Base-by-base conservation (phyloP, 1,284 basidiomycete genomes). In the Bondarzewia mesenterica region DNA sequence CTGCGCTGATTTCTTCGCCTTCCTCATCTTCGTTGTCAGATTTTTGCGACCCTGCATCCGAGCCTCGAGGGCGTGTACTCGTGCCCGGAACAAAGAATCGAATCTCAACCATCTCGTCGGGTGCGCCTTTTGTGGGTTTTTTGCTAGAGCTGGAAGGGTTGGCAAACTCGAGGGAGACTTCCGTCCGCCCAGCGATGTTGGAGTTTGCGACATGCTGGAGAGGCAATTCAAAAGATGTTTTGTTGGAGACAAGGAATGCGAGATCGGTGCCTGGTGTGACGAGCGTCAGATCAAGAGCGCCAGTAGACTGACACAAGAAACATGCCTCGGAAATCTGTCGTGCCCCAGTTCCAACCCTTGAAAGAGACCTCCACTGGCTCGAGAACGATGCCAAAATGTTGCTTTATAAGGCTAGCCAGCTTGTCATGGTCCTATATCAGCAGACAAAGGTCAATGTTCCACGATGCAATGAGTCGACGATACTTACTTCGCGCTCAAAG, bases 341-440 rank as follows among this genome's bases (percentile, higher is more conserved):
- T 80, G 15, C 96, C 96, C 96, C 96, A 99, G 65, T 99, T 99
- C 93, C 93, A 99, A 1, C 96, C 96, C 62, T 93, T 92, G 61
- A 94, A 80, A 7, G 89, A 87, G 16, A 85, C 75, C 59, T 99
- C 96, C 63, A 83, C 85, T 10, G 79, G 79, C 62, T 98, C 95
- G 23, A 99, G 73, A 6, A 85, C 80, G 53, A 94, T 73, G 50
- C 78, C 81, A 70, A 93, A 98, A 67, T 91, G 81, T 56, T 87
- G 85, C 64, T 91, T 92, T 50, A 94, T 66, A n/a, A 92, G 63
- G 41, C 74, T 69, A 7, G 83, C 73, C 6, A 93, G 60, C 57
- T 82, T 87, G 53, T 93, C 91, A 50, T 89, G 84, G 60, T 94
- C 91, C 89, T 93, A 54, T 54, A 16, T n/a, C n/a, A n/a, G 52